Conservation (phyloP, 352 stramenopile genomes). For the Globisporangium recalcitrans region DNA sequence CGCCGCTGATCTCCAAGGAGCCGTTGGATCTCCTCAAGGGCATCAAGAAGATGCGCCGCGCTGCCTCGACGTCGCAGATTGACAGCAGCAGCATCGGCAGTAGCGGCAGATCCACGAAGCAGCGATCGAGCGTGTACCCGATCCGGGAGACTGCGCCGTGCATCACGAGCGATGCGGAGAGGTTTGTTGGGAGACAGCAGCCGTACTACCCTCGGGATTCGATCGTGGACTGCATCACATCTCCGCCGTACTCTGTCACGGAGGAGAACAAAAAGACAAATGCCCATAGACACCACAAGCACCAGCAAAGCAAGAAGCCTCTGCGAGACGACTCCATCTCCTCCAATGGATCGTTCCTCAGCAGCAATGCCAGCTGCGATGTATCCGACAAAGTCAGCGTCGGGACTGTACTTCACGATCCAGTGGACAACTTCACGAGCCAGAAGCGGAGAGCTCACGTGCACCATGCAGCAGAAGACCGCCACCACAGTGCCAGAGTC, state of each 20-base stretch:
- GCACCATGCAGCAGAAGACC: background rate
- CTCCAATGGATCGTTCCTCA: background rate
- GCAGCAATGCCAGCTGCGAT: background rate
- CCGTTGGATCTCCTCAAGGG: slow-evolving; percentile 5
- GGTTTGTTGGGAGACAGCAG: background rate
- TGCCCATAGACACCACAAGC: slow-evolving; percentile 1
- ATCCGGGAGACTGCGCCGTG: slow-evolving; percentile 13
- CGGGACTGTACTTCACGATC: slow-evolving; percentile 15
- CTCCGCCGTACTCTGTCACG: background rate
- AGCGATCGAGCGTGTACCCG: slow-evolving; percentile 9
- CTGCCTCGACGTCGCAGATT: background rate
- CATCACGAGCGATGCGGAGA: slow-evolving; percentile 7
- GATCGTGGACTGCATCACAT: slow-evolving; percentile 17
- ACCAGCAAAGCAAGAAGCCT: background rate
- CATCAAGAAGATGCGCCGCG: slow-evolving; percentile 16
- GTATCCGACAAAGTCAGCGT: slow-evolving; percentile 10
- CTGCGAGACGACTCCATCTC: background rate
- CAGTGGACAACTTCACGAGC: background rate
- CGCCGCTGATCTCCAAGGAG: slow-evolving; percentile 10
- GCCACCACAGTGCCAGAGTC: background rate
- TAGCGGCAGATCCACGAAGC: background rate
- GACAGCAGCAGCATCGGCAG: slow-evolving; percentile 2
- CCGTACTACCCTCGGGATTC: slow-evolving; percentile 16
- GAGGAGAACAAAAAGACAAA: background rate
- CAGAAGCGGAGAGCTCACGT: background rate